A percentile compares a stretch with the other conserved stretches of the same genome.
phyloP scores from a whole-genome alignment of 768 basidiomycete species.

The Lactifluus pinguis region DNA sequence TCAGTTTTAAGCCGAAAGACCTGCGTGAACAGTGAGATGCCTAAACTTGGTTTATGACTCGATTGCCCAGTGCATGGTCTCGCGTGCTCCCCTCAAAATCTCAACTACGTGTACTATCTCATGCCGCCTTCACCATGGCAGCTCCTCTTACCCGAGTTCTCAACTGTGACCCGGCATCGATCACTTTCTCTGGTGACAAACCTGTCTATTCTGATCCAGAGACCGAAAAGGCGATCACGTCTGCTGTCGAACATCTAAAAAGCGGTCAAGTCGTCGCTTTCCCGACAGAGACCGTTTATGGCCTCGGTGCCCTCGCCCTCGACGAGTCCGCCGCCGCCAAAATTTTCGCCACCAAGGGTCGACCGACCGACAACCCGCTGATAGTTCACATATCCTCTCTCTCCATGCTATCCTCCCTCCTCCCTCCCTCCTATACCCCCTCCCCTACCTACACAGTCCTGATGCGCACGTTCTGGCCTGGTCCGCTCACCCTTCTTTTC shows the following conservation, averaged over 20 bases:
- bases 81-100: neutral
- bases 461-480: constrained; percentile 90
- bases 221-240: constrained; percentile 44
- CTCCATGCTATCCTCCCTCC: constrained; percentile 67
- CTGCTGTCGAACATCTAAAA: constrained; percentile 48
- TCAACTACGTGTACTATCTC: too few species aligned
- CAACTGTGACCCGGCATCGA: constrained; percentile 52
- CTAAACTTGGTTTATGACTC: neutral
- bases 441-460: constrained; percentile 61
- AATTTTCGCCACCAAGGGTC: constrained; percentile 85
- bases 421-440: constrained; percentile 56
- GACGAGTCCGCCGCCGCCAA: constrained; percentile 49
- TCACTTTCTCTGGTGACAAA: constrained; percentile 44
- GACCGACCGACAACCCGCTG: constrained; percentile 92
- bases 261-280: constrained; percentile 64
- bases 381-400: constrained; percentile 92
- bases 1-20: too few species aligned
- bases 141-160: constrained; percentile 35
- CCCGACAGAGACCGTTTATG: constrained; percentile 98
- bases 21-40: too few species aligned
- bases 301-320: constrained; percentile 84
- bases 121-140: constrained; percentile 15
- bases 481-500: constrained; percentile 86
- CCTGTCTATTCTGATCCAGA: constrained; percentile 43
- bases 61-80: neutral